Percentiles rank a stretch among this genome's conserved stretches.
Evolutionary conservation across 2,329 filamentous ascomycete species (phyloP).

Genomic region (Apiospora aurea): DNA sequence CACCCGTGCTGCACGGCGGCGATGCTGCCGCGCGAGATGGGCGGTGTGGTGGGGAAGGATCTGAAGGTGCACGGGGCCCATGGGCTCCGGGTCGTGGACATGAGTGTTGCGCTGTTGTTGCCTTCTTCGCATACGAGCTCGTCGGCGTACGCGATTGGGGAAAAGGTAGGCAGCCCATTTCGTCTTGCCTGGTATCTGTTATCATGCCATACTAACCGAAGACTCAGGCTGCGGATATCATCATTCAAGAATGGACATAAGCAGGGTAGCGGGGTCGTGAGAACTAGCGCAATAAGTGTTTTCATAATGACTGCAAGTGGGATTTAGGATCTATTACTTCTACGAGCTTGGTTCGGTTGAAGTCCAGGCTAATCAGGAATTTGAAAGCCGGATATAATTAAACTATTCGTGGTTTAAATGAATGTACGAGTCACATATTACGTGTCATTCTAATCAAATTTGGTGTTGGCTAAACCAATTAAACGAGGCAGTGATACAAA

Average conservation of each 20-base stretch:
- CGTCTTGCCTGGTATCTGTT: neutral
- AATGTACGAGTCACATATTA: too few relatives aligned
- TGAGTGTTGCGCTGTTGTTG: neutral
- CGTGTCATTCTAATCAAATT: too few relatives aligned
- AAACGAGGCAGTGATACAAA: too few relatives aligned
- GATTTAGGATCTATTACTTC: neutral
- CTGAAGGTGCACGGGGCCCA: constrained; percentile 14
- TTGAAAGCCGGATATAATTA: too few relatives aligned
- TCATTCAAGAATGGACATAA: neutral
- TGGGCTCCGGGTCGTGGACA: constrained; percentile 14
- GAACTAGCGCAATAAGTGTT: neutral
- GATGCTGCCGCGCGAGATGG: constrained; percentile 16
- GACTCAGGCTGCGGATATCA: constrained; percentile 13
- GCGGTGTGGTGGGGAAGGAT: constrained; percentile 22
- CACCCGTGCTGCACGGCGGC: constrained; percentile 23
- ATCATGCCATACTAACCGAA: neutral
- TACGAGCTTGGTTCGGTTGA: neutral
- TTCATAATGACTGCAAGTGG: too few relatives aligned
- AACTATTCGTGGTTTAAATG: too few relatives aligned
- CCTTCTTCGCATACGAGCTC: constrained; percentile 16
- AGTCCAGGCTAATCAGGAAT: too few relatives aligned
- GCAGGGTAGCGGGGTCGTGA: neutral
- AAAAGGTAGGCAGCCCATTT: constrained; percentile 10
- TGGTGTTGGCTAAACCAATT: too few relatives aligned
- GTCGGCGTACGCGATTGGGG: constrained; percentile 17